Conservation (phyloP, 192 early-diverging fungal genomes). For the Coemansia sp. region DNA sequence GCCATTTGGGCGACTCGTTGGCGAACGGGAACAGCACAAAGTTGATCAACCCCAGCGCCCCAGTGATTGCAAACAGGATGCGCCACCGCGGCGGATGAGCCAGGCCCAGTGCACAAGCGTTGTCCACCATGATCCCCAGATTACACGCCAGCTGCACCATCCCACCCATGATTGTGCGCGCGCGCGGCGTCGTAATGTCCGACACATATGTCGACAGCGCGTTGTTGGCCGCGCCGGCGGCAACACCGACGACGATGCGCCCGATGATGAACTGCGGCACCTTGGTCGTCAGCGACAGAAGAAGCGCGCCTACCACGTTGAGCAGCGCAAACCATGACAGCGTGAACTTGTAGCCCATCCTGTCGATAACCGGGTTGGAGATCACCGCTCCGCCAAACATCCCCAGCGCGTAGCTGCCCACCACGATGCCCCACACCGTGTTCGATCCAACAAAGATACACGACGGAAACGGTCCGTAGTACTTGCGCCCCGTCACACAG, state of each 20-base stretch:
- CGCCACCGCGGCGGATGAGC: conserved; percentile 69
- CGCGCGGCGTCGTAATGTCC: conserved; percentile 70
- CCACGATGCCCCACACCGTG: conserved; percentile 58
- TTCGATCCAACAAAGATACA: conserved; percentile 45
- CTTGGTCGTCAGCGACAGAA: conserved; percentile 62
- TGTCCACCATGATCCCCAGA: conserved; percentile 74
- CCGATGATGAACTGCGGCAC: conserved; percentile 70
- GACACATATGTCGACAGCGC: conserved; percentile 71
- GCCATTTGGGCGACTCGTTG: conserved; percentile 75
- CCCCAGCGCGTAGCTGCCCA: conserved; percentile 61
- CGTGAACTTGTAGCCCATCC: conserved; percentile 62
- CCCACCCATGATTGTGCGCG: conserved; percentile 70
- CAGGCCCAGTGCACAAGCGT: conserved; percentile 63
- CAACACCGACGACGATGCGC: conserved; percentile 70
- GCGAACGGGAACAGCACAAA: conserved; percentile 64
- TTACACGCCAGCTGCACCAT: conserved; percentile 75
- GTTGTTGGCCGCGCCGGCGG: conserved; percentile 65
- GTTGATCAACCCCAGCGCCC: conserved; percentile 58
- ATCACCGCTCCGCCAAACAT: conserved; percentile 66
- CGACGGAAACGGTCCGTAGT: conserved; percentile 51
- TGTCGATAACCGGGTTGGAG: conserved; percentile 58
- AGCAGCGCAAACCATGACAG: conserved; percentile 69
- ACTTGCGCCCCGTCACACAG: conserved; percentile 52
- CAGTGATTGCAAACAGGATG: conserved; percentile 63
- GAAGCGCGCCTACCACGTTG: conserved; percentile 63